A percentile compares a stretch with the other conserved stretches of the same genome.
phyloP scores from a whole-genome alignment of 257 asterid species.

The Solanum raphanifolium region DNA sequence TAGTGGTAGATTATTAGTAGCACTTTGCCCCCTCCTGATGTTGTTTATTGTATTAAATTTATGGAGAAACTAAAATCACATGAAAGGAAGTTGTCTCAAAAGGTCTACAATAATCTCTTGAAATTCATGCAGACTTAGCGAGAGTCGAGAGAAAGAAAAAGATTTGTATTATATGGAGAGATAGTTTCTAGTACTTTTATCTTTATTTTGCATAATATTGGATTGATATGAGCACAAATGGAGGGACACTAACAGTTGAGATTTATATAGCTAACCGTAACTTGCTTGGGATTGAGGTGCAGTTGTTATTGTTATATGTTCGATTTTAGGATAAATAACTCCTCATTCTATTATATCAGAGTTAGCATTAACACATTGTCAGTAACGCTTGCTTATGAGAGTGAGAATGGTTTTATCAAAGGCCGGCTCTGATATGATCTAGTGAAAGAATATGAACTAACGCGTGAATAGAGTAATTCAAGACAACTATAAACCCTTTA shows the following conservation, averaged over 20 bases:
- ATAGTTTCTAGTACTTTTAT: not conserved
- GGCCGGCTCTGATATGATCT: not conserved
- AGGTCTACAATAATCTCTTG: not conserved
- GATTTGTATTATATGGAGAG: not conserved
- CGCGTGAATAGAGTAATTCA: not conserved
- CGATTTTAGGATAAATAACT: not conserved
- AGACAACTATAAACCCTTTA: not conserved
- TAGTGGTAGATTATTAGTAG: not conserved
- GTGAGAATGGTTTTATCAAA: not conserved
- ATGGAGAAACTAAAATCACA: not conserved
- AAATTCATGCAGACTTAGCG: not conserved
- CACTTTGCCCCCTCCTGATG: not conserved
- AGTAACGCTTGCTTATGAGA: not conserved
- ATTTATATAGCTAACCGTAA: not conserved
- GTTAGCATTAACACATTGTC: not conserved
- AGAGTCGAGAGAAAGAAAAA: not conserved
- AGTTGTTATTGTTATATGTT: not conserved
- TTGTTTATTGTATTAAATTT: not conserved
- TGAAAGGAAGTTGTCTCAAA: not conserved
- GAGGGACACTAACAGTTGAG: not conserved
- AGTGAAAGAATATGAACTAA: not conserved
- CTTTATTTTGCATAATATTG: not conserved
- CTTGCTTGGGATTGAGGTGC: not conserved
- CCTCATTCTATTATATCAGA: not conserved
- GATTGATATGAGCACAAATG: too few relatives aligned